phyloP scores from a whole-genome alignment of 345 rosid genomes.

The Barbarea vulgaris region DNA sequence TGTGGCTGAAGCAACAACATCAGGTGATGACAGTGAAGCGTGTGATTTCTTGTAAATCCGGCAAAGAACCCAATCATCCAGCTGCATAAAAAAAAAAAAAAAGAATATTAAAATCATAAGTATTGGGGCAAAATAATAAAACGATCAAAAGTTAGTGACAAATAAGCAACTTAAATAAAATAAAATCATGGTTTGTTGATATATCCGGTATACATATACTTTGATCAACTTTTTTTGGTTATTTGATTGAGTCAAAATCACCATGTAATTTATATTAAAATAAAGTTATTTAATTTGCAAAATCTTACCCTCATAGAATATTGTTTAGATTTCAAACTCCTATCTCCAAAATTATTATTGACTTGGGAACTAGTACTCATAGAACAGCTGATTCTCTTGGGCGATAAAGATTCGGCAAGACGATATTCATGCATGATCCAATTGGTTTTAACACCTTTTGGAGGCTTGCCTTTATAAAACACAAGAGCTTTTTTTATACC shows the following conservation, averaged over 20 bases:
- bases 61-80: slow-evolving; percentile 99
- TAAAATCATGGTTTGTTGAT: neutral
- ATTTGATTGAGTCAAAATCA: neutral
- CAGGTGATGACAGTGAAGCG: slow-evolving; percentile 48
- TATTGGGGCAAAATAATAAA: neutral
- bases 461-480: slow-evolving; percentile 93
- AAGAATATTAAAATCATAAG: neutral
- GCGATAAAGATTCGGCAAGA: slow-evolving; percentile 49
- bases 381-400: slow-evolving; percentile 27
- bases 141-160: neutral
- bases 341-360: slow-evolving; percentile 36
- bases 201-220: neutral
- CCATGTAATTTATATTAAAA: neutral
- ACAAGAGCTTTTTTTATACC: slow-evolving; percentile 97
- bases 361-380: slow-evolving; percentile 29
- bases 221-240: too few relatives aligned
- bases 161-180: neutral
- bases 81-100: slow-evolving; percentile 46
- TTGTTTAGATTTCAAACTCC: slow-evolving; percentile 55
- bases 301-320: slow-evolving; percentile 87
- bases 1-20: slow-evolving; percentile 36
- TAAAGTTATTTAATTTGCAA: neutral
- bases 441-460: slow-evolving; percentile 84
- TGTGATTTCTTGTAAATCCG: slow-evolving; percentile 89
- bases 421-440: slow-evolving; percentile 99